Evolutionary conservation across 371 early-diverging fungal species (phyloP).

Genomic region (Mortierella sp.): DNA sequence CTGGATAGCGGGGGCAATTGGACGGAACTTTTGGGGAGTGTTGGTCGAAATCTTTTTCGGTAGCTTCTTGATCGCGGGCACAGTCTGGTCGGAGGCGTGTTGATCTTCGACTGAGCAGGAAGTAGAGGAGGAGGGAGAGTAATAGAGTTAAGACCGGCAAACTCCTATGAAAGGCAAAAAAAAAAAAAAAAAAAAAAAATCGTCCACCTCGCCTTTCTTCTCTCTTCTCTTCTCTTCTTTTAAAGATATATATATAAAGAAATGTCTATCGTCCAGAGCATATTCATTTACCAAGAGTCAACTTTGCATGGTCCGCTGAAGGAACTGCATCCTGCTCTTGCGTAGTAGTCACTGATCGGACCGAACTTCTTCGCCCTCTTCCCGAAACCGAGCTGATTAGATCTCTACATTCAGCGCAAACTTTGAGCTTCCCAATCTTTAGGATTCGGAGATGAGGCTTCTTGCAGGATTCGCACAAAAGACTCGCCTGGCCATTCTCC

Average conservation of each 20-base stretch:
- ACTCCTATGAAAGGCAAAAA: no score
- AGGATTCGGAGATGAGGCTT: neutral
- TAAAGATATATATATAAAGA: no score
- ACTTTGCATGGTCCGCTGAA: neutral
- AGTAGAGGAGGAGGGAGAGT: no score
- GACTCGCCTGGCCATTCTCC: neutral
- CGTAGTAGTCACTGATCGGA: neutral
- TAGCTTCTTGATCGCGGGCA: neutral
- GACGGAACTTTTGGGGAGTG: neutral
- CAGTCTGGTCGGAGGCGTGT: no score
- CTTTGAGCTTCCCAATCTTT: slow-evolving; percentile 19
- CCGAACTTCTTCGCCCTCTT: slow-evolving; percentile 14
- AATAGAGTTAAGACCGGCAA: no score
- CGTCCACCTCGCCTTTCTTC: no score
- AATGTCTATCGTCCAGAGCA: no score
- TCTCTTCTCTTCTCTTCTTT: slow-evolving; percentile 7
- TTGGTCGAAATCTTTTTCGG: neutral
- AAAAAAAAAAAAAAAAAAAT: no score
- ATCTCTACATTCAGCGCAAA: slow-evolving; percentile 25
- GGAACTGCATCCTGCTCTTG: neutral
- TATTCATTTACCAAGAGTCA: neutral
- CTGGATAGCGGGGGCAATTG: neutral
- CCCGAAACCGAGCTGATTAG: slow-evolving; percentile 25
- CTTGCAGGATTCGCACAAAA: slow-evolving; percentile 38
- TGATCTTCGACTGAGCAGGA: slow-evolving; percentile 1